Percentiles rank a stretch among this genome's conserved stretches.
Evolutionary conservation across 2,329 filamentous ascomycete species (phyloP).

Genomic region (Fusarium drepaniforme): DNA sequence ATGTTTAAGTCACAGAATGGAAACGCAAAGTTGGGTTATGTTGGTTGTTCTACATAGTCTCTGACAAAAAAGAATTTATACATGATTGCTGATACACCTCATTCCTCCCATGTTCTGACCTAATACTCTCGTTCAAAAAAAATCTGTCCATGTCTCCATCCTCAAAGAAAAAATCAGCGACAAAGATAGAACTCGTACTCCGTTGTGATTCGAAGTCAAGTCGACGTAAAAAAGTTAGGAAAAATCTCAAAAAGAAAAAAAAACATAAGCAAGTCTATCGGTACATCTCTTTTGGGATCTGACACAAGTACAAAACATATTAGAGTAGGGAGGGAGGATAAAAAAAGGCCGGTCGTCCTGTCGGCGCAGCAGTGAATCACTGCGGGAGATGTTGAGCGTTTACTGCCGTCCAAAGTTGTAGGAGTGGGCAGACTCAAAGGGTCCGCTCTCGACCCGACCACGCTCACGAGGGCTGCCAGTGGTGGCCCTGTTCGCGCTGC

Average conservation of each 20-base stretch:
- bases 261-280: neutral
- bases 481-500: neutral
- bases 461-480: neutral
- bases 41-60: neutral
- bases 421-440: neutral
- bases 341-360: neutral
- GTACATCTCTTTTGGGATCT: neutral
- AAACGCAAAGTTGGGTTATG: neutral
- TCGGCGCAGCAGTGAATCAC: neutral
- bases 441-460: neutral
- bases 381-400: neutral
- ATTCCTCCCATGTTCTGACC: neutral
- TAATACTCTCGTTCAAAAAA: neutral
- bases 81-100: neutral
- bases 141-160: neutral
- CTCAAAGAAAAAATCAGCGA: neutral
- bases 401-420: neutral
- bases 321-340: too few relatives aligned
- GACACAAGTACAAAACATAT: neutral
- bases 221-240: neutral
- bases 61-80: neutral
- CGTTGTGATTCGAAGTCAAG: neutral
- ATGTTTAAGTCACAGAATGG: neutral
- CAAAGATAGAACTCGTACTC: neutral
- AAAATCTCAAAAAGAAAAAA: neutral